Evolutionary conservation across 805 yeast genomes (phyloP), one percentile per base, ranked within the genome.

Genomic region (Candida dajiaensis): DNA sequence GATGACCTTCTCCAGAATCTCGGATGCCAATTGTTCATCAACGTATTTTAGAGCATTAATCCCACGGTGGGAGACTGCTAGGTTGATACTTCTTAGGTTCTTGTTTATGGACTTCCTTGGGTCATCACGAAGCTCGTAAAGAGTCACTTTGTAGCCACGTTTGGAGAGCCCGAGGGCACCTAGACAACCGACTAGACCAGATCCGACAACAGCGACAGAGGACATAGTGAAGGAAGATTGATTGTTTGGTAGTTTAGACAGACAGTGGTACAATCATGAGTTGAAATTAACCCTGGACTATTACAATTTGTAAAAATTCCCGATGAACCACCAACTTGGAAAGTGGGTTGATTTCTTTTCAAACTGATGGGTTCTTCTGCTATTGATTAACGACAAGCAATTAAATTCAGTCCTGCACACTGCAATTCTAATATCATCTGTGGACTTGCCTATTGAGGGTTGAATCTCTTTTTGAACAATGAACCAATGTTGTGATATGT

Each of bases 21-120:
- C 59, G 0, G 68, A 63, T 12, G 84, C 79, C 70, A 89, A 70
- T 13, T 68, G 73, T 1, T 66, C 61, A 59, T 85, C 89, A 12
- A 89, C 81, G 42, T 71, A 73, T 47, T 72, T 66, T 59, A 90
- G 65, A 0, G 96, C 85, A 23, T 73, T 67, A 46, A 89, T 81
- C 1, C 97, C 97, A 43, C 97, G 73, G 45, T 80, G 82, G 41
- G 92, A 81, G n/a, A 90, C 84, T 0, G 97, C 97, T 51, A 90
- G 70, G 59, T 90, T 90, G 59, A 90, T 89, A 7, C 95, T 86
- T 49, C 87, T 65, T 29, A 81, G 62, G 52, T 72, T 71, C 42
- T 66, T 67, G 37, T 67, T 66, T 16, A 61, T 50, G 0, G 67
- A 56, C 23, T 46, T 54, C 53, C 87, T 66, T 16, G 89, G 88